Evolutionary conservation across 2,329 filamentous ascomycete genomes (phyloP).

Genomic region (Emmonsiellopsis sp.): DNA sequence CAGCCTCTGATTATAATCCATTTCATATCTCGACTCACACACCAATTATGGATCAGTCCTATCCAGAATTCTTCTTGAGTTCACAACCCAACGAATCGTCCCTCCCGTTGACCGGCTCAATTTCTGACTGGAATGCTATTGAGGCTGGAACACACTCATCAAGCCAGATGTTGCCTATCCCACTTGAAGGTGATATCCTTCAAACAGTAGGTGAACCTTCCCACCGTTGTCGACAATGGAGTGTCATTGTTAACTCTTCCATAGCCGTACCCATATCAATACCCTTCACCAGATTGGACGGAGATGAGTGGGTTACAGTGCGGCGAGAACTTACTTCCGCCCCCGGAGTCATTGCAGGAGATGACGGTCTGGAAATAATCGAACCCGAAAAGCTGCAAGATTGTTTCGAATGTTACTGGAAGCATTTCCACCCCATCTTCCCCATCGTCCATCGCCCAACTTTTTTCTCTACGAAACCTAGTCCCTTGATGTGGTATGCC

Average conservation of each 20-base stretch:
- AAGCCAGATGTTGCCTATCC: conserved; percentile 24
- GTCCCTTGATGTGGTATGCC: conserved; percentile 23
- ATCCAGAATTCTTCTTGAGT: conserved; percentile 25
- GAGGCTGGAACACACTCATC: conserved; percentile 21
- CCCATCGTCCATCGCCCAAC: conserved; percentile 26
- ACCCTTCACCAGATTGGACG: conserved; percentile 32
- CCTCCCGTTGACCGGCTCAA: conserved; percentile 22
- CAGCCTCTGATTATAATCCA: conserved; percentile 27
- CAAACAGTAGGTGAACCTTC: conserved; percentile 27
- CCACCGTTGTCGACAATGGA: conserved; percentile 35
- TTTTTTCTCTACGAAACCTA: conserved; percentile 23
- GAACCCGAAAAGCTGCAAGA: conserved; percentile 26
- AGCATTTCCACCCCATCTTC: conserved; percentile 27
- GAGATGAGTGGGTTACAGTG: conserved; percentile 28
- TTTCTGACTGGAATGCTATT: conserved; percentile 26
- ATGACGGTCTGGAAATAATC: conserved; percentile 27
- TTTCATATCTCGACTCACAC: conserved; percentile 23
- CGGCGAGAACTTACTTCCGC: conserved; percentile 28
- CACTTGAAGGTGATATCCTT: conserved; percentile 26
- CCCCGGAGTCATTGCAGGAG: conserved; percentile 23
- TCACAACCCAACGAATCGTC: conserved; percentile 26
- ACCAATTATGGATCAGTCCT: conserved; percentile 24
- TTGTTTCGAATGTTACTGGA: conserved; percentile 28
- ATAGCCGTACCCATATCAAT: conserved; percentile 31
- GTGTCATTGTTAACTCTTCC: conserved; percentile 9